Evolutionary conservation across 164 flowering plant species (phyloP).

Genomic region (Magnolia kwangsiensis): DNA sequence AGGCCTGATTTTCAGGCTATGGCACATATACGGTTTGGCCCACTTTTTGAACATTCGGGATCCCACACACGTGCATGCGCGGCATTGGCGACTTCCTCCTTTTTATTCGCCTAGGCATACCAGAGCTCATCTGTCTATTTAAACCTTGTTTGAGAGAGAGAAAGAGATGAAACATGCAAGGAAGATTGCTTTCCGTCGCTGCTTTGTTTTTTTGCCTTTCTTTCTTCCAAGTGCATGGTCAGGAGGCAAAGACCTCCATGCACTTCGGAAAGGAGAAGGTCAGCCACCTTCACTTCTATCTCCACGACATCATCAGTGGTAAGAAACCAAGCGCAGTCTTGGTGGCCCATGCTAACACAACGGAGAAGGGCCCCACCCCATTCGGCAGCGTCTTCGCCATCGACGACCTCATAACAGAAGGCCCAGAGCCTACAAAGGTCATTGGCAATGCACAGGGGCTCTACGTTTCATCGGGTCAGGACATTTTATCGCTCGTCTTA

Average conservation of each 20-base stretch:
- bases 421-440: slow-evolving; percentile 33
- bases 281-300: slow-evolving; percentile 52
- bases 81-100: background rate
- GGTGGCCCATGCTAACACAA: slow-evolving; percentile 26
- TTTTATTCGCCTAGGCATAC: background rate
- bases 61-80: too few species aligned
- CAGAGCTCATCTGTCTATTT: background rate
- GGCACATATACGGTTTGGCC: background rate
- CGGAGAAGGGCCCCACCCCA: slow-evolving; percentile 6
- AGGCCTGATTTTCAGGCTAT: background rate
- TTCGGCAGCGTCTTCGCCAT: slow-evolving; percentile 32
- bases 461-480: slow-evolving; percentile 29
- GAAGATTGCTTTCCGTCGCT: background rate
- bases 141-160: background rate
- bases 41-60: background rate
- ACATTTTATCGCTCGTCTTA: slow-evolving; percentile 28
- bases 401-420: slow-evolving; percentile 37
- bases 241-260: background rate
- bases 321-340: slow-evolving; percentile 27
- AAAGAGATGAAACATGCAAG: slow-evolving; percentile 4
- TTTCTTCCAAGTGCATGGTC: background rate
- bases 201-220: background rate
- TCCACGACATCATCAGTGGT: slow-evolving; percentile 60
- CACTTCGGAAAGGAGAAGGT: slow-evolving; percentile 23
- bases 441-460: slow-evolving; percentile 47